Evolutionary conservation across 495 filamentous ascomycete genomes (phyloP), one percentile per base, ranked within the genome.

Genomic region (Glonium stellatum): DNA sequence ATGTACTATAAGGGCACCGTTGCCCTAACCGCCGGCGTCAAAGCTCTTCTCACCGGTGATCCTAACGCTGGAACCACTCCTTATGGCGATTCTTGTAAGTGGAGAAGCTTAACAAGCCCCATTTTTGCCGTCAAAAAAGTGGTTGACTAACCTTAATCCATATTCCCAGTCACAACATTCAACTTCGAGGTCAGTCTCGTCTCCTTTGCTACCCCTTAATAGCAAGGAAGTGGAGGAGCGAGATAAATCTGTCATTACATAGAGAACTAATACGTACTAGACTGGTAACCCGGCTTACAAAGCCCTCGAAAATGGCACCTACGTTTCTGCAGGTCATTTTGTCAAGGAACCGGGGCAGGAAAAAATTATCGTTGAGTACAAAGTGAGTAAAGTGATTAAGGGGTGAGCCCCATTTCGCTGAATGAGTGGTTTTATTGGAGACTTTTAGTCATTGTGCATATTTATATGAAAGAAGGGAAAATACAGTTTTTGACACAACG

Each of bases 1-100:
- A 67, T 67, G 64, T 67, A 67, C 37, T 67, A 67, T 57, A 57
- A 63, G 36, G 64, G 64, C 42, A 67, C 53, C 22, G 64, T 67
- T 5, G 53, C 21, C 11, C 49, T 67, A 3, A 63, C 64, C 9
- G 34, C 9, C 5, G 61, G 60, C 15, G 60, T 67, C 19, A 60
- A 60, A 49, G 61, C 60, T 6, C n/a, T 67, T 34, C 60, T 67
- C 37, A 35, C 49, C 15, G 60, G 60, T 18, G 21, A 31, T 0
- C 15, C 57, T 5, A 53, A 57, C 42, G 64, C 60, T 13, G 60
- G 54, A 23, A 67, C 60, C 1, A 67, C 60, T 0, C 35, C 42
- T 11, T 67, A 51, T n/a, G 64, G 64, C 5, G 57, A 67, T 34
- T 67, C 64, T 1, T 67, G 54, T 58, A 52, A 13, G 53, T 54